phyloP scores from a whole-genome alignment of 2,329 filamentous ascomycete species.

The Coniochaeta sp. region DNA sequence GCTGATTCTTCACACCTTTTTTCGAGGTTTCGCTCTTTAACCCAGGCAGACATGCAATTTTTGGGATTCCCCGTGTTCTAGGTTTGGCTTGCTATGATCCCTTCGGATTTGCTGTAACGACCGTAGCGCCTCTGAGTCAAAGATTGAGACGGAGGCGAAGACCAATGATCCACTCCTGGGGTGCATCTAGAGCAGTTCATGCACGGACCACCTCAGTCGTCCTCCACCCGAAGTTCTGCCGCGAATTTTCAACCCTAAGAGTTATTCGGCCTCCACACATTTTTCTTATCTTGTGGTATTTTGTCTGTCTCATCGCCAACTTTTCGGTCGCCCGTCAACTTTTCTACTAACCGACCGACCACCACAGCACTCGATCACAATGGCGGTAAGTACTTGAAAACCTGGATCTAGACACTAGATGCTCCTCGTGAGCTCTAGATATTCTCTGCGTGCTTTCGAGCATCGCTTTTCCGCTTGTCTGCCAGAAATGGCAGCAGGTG shows the following conservation, averaged over 20 bases:
- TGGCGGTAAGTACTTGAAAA: constrained; percentile 49
- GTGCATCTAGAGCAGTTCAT: background rate
- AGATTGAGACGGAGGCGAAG: background rate
- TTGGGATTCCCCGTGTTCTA: background rate
- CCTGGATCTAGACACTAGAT: constrained; percentile 12
- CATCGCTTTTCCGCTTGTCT: constrained; percentile 30
- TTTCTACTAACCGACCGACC: constrained; percentile 40
- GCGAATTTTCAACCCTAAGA: background rate
- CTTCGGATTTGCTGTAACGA: background rate
- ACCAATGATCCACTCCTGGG: background rate
- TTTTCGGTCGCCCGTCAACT: constrained; percentile 27
- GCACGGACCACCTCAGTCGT: background rate
- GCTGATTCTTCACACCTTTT: background rate
- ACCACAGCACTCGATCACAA: constrained; percentile 41
- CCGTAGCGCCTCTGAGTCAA: background rate
- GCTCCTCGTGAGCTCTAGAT: constrained; percentile 5
- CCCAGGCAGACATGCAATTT: background rate
- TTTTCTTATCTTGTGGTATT: constrained; percentile 6
- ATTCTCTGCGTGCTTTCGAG: constrained; percentile 16
- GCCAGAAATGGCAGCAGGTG: constrained; percentile 38
- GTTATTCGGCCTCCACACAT: constrained; percentile 1
- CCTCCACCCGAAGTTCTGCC: background rate
- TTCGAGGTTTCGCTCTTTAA: background rate
- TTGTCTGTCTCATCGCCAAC: constrained; percentile 13
- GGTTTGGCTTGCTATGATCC: background rate